phyloP scores from a whole-genome alignment of 169 alveolate genomes.

The Cryptosporidium ubiquitum region DNA sequence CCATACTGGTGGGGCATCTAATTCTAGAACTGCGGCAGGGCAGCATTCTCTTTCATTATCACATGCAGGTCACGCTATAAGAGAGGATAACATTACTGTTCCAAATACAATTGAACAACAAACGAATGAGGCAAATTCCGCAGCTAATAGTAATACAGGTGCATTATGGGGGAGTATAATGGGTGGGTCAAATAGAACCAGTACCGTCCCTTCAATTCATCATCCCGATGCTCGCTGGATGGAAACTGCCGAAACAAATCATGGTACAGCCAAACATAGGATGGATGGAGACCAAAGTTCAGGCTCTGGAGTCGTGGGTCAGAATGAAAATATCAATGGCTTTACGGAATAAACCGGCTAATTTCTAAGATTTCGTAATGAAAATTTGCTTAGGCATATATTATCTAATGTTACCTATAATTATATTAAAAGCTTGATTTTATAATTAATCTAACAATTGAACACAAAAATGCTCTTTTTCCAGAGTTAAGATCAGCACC shows the following conservation, averaged over 20 bases:
- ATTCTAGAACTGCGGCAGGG: not conserved
- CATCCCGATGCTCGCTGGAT: constrained; percentile 75
- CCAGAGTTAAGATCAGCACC: not conserved
- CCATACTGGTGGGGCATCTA: constrained; percentile 8
- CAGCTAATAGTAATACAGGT: not conserved
- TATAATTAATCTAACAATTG: constrained; percentile 18
- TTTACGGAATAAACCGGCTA: constrained; percentile 16
- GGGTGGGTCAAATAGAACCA: constrained; percentile 43
- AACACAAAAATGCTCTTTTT: constrained; percentile 11
- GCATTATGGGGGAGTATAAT: constrained; percentile 72
- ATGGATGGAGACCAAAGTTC: constrained; percentile 45
- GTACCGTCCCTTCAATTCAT: constrained; percentile 62
- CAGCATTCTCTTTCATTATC: constrained; percentile 55
- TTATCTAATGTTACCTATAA: not conserved
- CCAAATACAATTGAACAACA: constrained; percentile 67
- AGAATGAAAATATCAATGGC: constrained; percentile 37
- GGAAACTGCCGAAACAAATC: constrained; percentile 57
- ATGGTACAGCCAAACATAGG: constrained; percentile 35
- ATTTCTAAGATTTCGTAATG: not conserved
- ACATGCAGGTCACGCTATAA: constrained; percentile 21
- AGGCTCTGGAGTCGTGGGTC: constrained; percentile 30
- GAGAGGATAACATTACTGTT: constrained; percentile 59
- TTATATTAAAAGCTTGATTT: constrained; percentile 8
- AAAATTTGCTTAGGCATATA: not conserved
- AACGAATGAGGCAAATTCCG: constrained; percentile 6